phyloP scores from a whole-genome alignment of 371 early-diverging fungal species.

The Chytridium lagenaria region DNA sequence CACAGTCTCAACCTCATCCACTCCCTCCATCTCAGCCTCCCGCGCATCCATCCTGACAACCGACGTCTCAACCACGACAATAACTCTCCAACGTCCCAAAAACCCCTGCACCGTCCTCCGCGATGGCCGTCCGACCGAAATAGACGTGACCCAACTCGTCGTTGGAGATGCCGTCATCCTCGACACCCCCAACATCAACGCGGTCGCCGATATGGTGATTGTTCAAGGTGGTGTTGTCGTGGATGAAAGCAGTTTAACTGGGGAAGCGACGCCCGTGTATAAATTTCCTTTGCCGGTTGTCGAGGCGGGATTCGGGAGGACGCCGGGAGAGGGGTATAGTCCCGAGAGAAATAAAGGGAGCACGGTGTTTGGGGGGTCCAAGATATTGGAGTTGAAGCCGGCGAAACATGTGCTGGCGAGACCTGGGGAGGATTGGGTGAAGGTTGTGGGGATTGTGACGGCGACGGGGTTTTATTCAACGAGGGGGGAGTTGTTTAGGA shows the following conservation, averaged over 20 bases:
- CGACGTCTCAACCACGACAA: not conserved
- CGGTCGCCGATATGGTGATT: constrained; percentile 55
- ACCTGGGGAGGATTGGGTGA: not conserved
- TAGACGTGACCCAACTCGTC: constrained; percentile 35
- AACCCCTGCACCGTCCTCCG: constrained; percentile 30
- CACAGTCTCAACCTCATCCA: not conserved
- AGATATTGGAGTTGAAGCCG: constrained; percentile 35
- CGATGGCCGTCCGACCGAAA: constrained; percentile 13
- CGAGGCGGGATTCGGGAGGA: constrained; percentile 8
- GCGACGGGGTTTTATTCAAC: constrained; percentile 44
- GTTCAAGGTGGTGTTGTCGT: constrained; percentile 72
- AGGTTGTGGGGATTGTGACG: constrained; percentile 35
- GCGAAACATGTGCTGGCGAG: not conserved
- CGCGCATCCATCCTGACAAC: not conserved
- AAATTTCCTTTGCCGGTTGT: constrained; percentile 33
- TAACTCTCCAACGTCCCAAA: not conserved
- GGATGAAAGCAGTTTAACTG: constrained; percentile 80
- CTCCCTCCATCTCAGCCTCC: not conserved
- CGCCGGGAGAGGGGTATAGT: not conserved
- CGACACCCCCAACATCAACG: not conserved
- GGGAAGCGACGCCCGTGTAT: constrained; percentile 42
- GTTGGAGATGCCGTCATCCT: constrained; percentile 43
- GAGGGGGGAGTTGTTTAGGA: constrained; percentile 46
- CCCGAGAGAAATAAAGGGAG: constrained; percentile 26
- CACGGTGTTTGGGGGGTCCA: constrained; percentile 39